Base-by-base conservation (phyloP, 306 rosid species). In the Oxytropis ochrocephala region DNA sequence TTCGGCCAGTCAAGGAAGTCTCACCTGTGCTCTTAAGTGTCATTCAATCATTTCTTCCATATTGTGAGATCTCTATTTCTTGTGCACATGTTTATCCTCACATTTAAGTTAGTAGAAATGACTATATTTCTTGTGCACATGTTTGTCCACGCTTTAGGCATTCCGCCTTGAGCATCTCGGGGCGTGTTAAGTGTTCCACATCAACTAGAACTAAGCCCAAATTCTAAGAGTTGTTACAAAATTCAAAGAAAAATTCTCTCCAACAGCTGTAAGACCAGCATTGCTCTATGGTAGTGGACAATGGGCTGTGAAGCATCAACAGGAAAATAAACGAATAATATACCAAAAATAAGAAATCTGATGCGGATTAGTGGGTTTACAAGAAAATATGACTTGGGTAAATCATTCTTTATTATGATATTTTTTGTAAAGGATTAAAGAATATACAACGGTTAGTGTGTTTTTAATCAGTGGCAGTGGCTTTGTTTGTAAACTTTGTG, bases 1-100 rank as follows among this genome's bases (percentile, higher is more conserved):
- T 90, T 74, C 86, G 83, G 38, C 97, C 96, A 29, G 91, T 93
- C 77, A 90, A 86, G 84, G 98, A 93, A 85, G 94, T 93, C 69
- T 86, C 97, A 36, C 97, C 97, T 55, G 78, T 74, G 78, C 76
- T 93, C 68, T 81, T 93, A 82, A 93, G 83, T 65, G 96, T 89
- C 71, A 76, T 93, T 70, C 97, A 88, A 74, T 93, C 98, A 29
- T 71, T 93, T 73, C 97, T 93, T 82, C 96, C 97, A 62, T 93
- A 82, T 80, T 86, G 98, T 93, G 81, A 90, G 97, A 80, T 71
- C 71, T 42, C 69, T 67, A 56, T 49, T 65, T 70, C 61, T 18
- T 70, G 44, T 67, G 64, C 62, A 70, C 35, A 29, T 30, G 43
- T 33, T 48, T 35, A 58, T 67, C 60, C 46, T 18, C 4, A 44